Percentiles rank a stretch among this genome's conserved stretches.
These are phyloP conservation scores for Dactylella cylindrospora DNA, from an alignment of 2,329 filamentous ascomycete genomes.

Conservation along the genomic window DNA sequence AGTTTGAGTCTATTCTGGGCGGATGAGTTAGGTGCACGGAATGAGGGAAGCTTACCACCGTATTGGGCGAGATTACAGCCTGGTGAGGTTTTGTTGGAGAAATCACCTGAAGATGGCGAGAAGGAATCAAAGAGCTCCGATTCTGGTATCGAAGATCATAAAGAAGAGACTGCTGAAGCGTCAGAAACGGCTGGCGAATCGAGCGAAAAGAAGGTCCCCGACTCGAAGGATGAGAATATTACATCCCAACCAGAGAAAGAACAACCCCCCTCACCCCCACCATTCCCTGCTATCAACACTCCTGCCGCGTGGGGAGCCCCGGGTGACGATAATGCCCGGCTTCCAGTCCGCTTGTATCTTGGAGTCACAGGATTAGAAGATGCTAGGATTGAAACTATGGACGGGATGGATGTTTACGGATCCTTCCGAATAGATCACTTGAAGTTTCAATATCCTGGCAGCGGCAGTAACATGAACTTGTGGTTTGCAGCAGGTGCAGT, in stretches of 20 bases:
- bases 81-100: conserved; percentile 42
- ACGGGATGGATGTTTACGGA: conserved; percentile 50
- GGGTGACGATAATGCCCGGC: conserved; percentile 10
- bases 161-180: conserved; percentile 7
- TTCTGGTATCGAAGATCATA: neutral
- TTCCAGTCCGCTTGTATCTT: conserved; percentile 32
- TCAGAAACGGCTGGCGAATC: conserved; percentile 24
- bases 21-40: conserved; percentile 59
- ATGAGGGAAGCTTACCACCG: conserved; percentile 59
- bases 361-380: conserved; percentile 32
- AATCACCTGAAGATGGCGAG: conserved; percentile 47
- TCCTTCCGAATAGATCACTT: conserved; percentile 54
- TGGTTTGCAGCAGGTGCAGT: conserved; percentile 61
- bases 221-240: neutral
- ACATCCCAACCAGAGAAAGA: conserved; percentile 9
- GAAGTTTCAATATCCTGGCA: conserved; percentile 43
- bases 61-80: conserved; percentile 57
- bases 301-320: conserved; percentile 25
- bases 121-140: conserved; percentile 2
- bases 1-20: conserved; percentile 63
- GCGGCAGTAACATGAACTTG: conserved; percentile 52
- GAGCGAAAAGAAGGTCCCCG: neutral
- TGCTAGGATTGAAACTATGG: conserved; percentile 31
- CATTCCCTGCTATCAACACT: conserved; percentile 31
- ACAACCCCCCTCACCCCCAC: conserved; percentile 22